Percentiles rank a stretch among this genome's conserved stretches.
Conservation (phyloP, 2,329 filamentous ascomycete species). For the Coniochaeta hoffmannii region DNA sequence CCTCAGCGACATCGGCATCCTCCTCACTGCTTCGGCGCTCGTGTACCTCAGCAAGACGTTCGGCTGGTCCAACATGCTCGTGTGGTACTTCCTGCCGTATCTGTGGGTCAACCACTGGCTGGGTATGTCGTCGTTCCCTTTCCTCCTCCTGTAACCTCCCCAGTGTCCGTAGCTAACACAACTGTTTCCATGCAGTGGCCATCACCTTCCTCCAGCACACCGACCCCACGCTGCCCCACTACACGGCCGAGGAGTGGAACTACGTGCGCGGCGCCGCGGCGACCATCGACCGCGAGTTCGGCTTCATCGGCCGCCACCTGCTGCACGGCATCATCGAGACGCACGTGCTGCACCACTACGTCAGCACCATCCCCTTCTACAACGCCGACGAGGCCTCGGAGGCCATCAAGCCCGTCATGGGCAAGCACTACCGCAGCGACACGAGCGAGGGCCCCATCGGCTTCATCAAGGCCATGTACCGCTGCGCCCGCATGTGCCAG, state of each 20-base stretch:
- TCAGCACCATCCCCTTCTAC: constrained; percentile 95
- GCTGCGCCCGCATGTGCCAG: constrained; percentile 78
- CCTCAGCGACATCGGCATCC: constrained; percentile 76
- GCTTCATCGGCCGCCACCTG: constrained; percentile 84
- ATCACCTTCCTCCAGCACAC: constrained; percentile 98
- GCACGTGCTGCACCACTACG: constrained; percentile 95
- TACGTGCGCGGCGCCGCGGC: constrained; percentile 89
- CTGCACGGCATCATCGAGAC: constrained; percentile 97
- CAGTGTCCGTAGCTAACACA: background rate
- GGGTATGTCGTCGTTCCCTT: constrained; percentile 49
- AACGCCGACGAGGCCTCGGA: constrained; percentile 90
- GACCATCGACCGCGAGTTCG: constrained; percentile 95
- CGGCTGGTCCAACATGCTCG: constrained; percentile 77
- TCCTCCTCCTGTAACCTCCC: background rate
- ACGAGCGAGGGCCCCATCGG: constrained; percentile 68
- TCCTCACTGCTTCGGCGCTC: constrained; percentile 54
- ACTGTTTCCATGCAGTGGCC: constrained; percentile 34
- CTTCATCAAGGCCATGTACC: constrained; percentile 80
- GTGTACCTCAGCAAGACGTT: constrained; percentile 66
- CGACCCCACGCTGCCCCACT: constrained; percentile 89
- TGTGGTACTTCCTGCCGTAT: constrained; percentile 95
- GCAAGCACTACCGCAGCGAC: constrained; percentile 85
- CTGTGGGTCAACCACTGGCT: constrained; percentile 99
- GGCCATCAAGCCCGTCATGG: constrained; percentile 93
- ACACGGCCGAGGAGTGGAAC: constrained; percentile 79